These are phyloP conservation scores for Phialocephala subalpina DNA, from an alignment of 2,329 filamentous ascomycete species.

Conservation along the genomic window DNA sequence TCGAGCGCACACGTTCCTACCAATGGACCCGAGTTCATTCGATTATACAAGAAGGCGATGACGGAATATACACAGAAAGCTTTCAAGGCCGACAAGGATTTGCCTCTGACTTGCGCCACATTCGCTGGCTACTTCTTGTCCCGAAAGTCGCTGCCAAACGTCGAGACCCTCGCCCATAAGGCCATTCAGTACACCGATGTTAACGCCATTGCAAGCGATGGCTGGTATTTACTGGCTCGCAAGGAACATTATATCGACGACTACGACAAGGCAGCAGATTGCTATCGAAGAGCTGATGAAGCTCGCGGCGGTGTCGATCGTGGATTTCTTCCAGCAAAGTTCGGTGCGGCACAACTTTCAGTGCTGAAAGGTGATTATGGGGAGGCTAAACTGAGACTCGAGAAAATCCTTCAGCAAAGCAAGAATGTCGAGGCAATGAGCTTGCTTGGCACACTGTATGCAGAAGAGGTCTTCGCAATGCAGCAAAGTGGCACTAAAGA, in stretches of 20 bases:
- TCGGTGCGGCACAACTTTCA: constrained; percentile 89
- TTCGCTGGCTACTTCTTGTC: constrained; percentile 92
- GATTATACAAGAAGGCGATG: constrained; percentile 91
- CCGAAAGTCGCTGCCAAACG: constrained; percentile 80
- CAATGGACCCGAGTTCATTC: constrained; percentile 84
- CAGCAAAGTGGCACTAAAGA: constrained; percentile 79
- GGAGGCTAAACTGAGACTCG: constrained; percentile 90
- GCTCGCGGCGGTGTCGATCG: constrained; percentile 90
- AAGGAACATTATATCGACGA: constrained; percentile 90
- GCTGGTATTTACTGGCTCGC: constrained; percentile 92
- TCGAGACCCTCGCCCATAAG: constrained; percentile 87
- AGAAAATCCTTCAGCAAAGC: constrained; percentile 91
- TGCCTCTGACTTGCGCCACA: constrained; percentile 87
- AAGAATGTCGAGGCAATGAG: constrained; percentile 86
- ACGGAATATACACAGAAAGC: constrained; percentile 92
- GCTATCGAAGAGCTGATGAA: constrained; percentile 89
- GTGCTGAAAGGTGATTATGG: constrained; percentile 85
- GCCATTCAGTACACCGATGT: constrained; percentile 96
- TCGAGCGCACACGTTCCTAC: constrained; percentile 83
- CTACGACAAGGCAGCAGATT: constrained; percentile 78
- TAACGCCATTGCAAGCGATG: constrained; percentile 95
- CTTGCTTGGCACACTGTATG: constrained; percentile 88
- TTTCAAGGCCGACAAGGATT: constrained; percentile 91
- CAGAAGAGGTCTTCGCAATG: constrained; percentile 89
- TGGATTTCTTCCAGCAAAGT: constrained; percentile 93